A percentile compares a stretch with the other conserved stretches of the same genome.
phyloP scores from a whole-genome alignment of 768 basidiomycete species.

The Cubamyces sp. region DNA sequence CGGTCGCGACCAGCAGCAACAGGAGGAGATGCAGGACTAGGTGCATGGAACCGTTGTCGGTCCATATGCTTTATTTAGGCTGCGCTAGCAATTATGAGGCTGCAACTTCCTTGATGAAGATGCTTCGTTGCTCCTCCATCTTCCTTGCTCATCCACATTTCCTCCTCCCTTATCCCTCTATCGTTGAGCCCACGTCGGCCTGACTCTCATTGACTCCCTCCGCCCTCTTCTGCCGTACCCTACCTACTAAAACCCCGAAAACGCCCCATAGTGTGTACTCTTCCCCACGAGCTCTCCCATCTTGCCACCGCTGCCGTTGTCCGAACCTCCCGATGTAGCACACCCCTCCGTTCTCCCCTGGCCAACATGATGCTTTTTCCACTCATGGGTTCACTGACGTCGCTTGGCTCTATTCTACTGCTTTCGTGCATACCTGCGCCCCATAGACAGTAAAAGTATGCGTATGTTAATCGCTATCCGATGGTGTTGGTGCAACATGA shows the following conservation, averaged over 20 bases:
- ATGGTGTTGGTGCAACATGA: conserved; percentile 23
- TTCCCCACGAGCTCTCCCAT: conserved; percentile 6
- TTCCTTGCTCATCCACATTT: conserved; percentile 2
- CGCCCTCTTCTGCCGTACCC: neutral
- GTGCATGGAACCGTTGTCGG: neutral
- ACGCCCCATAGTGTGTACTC: conserved; percentile 17
- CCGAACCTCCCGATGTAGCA: conserved; percentile 21
- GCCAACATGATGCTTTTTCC: conserved; percentile 26
- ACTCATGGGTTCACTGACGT: conserved; percentile 27
- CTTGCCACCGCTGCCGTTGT: conserved; percentile 17
- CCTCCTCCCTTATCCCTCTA: neutral
- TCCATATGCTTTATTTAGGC: conserved; percentile 13
- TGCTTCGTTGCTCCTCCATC: neutral
- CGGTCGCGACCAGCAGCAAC: conserved; percentile 80
- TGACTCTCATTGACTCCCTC: neutral
- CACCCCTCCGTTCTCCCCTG: conserved; percentile 11
- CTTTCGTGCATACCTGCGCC: conserved; percentile 35
- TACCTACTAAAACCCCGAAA: conserved; percentile 15
- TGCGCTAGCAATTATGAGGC: conserved; percentile 1
- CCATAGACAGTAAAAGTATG: conserved; percentile 40
- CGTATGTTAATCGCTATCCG: conserved; percentile 35
- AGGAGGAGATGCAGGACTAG: conserved; percentile 53
- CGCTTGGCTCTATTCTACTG: conserved; percentile 27
- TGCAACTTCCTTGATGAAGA: neutral
- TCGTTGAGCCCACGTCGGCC: conserved; percentile 8